phyloP scores from a whole-genome alignment of 2,329 filamentous ascomycete species.

The Ceratocystis destructans region DNA sequence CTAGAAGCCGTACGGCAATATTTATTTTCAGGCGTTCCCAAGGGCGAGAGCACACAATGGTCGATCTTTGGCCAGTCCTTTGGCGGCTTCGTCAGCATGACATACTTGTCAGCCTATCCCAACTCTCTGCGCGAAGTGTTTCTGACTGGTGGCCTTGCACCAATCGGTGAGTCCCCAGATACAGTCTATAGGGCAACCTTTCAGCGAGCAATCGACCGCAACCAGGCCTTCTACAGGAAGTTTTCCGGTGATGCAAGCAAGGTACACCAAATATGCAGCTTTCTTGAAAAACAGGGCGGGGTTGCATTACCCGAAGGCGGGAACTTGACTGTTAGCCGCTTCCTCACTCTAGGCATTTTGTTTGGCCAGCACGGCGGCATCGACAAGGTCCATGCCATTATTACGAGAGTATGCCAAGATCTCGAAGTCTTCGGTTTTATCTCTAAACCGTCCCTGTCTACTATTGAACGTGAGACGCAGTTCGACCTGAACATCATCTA shows the following conservation, averaged over 20 bases:
- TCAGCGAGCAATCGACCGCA: constrained; percentile 54
- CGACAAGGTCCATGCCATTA: constrained; percentile 57
- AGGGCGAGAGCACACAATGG: constrained; percentile 59
- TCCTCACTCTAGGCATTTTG: constrained; percentile 62
- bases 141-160: constrained; percentile 69
- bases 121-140: constrained; percentile 71
- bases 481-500: constrained; percentile 75
- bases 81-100: constrained; percentile 73
- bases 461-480: constrained; percentile 50
- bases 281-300: constrained; percentile 40
- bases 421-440: constrained; percentile 64
- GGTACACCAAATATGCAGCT: constrained; percentile 51
- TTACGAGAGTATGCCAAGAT: constrained; percentile 58
- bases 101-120: constrained; percentile 70
- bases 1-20: constrained; percentile 71
- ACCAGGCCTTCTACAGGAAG: constrained; percentile 67
- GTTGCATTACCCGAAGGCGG: constrained; percentile 59
- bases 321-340: constrained; percentile 54
- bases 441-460: constrained; percentile 54
- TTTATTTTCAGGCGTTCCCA: constrained; percentile 40
- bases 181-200: constrained; percentile 61
- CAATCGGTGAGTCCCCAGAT: constrained; percentile 56
- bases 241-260: constrained; percentile 64
- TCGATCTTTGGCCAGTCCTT: constrained; percentile 82
- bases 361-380: constrained; percentile 72